Conservation (phyloP, 176 grass and related monocot genomes). For the Musa troglodytarum region DNA sequence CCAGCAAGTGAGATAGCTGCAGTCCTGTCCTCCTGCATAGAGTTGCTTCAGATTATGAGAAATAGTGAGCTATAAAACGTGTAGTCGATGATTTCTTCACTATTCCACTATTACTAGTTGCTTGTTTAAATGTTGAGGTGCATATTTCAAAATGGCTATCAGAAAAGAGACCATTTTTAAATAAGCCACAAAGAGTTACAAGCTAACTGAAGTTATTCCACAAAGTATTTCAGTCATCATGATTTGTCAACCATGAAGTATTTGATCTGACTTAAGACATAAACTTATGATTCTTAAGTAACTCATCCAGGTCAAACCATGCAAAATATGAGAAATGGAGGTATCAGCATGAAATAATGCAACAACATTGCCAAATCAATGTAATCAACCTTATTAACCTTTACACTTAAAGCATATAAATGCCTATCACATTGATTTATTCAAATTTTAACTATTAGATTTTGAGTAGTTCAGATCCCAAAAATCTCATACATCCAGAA, state of each 20-base stretch:
- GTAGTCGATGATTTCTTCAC: neutral
- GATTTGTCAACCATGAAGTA: neutral
- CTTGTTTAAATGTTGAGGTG: neutral
- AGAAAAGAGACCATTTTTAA: neutral
- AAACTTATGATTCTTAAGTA: neutral
- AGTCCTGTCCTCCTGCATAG: slow-evolving; percentile 69
- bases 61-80: neutral
- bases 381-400: neutral
- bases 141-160: neutral
- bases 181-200: slow-evolving; percentile 2
- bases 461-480: too few species aligned
- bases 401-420: too few species aligned
- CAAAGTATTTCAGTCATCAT: neutral
- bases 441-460: too few species aligned
- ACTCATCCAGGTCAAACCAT: too few species aligned
- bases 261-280: neutral
- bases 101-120: neutral
- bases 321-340: neutral
- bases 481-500: too few species aligned
- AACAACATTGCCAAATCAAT: neutral
- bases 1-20: slow-evolving; percentile 58
- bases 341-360: neutral
- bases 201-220: neutral
- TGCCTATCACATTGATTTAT: too few species aligned
- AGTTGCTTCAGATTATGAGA: neutral